phyloP scores from a whole-genome alignment of 805 yeast species.

The Millerozyma acaciae region DNA sequence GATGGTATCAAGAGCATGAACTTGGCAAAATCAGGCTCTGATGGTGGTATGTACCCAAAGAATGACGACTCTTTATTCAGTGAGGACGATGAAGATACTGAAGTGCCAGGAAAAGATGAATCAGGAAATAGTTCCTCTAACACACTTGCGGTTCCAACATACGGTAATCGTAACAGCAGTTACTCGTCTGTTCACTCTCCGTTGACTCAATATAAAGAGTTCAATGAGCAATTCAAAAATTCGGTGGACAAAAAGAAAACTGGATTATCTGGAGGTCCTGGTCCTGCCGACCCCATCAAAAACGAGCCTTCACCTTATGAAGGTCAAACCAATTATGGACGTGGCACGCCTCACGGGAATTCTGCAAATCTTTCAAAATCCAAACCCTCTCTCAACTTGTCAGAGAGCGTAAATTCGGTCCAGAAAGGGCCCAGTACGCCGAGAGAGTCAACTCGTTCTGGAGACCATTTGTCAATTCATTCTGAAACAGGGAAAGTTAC shows the following conservation, averaged over 20 bases:
- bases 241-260: slow-evolving; percentile 12
- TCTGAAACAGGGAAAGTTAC: slow-evolving; percentile 22
- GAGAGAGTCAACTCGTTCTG: slow-evolving; percentile 6
- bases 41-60: slow-evolving; percentile 27
- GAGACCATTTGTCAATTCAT: slow-evolving; percentile 20
- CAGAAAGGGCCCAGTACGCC: slow-evolving; percentile 17
- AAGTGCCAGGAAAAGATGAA: slow-evolving; percentile 20
- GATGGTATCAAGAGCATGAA: slow-evolving; percentile 24
- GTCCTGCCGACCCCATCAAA: too few species aligned
- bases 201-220: slow-evolving; percentile 40
- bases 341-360: too few species aligned
- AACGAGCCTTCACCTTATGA: too few species aligned
- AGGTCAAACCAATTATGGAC: too few species aligned
- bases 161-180: slow-evolving; percentile 27
- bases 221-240: slow-evolving; percentile 35
- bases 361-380: slow-evolving; percentile 9
- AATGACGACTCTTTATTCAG: slow-evolving; percentile 36
- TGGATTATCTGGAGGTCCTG: background rate
- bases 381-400: slow-evolving; percentile 11
- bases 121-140: slow-evolving; percentile 14
- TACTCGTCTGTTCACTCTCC: slow-evolving; percentile 41
- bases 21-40: slow-evolving; percentile 19
- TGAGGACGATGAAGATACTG: slow-evolving; percentile 24
- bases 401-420: slow-evolving; percentile 13
- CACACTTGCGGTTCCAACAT: slow-evolving; percentile 22